Evolutionary conservation across 2,329 filamentous ascomycete genomes (phyloP).

Genomic region (Pochonia chlamydosporia): DNA sequence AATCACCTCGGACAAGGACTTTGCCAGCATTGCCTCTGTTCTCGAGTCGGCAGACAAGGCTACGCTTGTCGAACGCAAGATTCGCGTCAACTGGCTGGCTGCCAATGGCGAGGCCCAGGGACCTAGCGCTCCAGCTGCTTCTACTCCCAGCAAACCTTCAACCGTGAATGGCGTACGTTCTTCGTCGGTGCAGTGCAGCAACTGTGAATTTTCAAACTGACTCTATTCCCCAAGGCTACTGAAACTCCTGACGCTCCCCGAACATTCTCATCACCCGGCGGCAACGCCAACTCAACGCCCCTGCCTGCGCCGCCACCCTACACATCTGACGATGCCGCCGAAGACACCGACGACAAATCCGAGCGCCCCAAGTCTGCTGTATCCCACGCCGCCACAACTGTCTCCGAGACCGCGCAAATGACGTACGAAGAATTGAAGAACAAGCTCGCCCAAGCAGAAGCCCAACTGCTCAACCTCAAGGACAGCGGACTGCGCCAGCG

Average conservation of each 20-base stretch:
- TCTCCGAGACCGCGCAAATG: conserved; percentile 37
- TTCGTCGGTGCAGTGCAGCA: conserved; percentile 2
- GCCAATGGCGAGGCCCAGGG: conserved; percentile 41
- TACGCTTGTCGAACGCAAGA: conserved; percentile 87
- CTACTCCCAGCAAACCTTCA: conserved; percentile 37
- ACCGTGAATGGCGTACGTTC: conserved; percentile 35
- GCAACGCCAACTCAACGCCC: conserved; percentile 25
- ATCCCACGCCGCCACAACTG: conserved; percentile 38
- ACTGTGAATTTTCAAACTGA: background rate
- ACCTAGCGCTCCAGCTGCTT: conserved; percentile 13
- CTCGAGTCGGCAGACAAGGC: conserved; percentile 76
- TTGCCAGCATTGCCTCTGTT: conserved; percentile 71
- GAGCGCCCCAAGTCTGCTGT: conserved; percentile 22
- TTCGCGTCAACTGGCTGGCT: conserved; percentile 79
- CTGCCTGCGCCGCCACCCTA: conserved; percentile 27
- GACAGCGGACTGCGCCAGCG: conserved; percentile 74
- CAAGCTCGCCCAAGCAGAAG: conserved; percentile 70
- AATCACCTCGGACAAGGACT: conserved; percentile 79
- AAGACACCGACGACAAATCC: conserved; percentile 23
- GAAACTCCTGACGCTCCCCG: conserved; percentile 40
- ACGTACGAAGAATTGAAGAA: conserved; percentile 58
- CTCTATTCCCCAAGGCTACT: conserved; percentile 19
- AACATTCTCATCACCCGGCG: conserved; percentile 39
- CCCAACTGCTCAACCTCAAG: conserved; percentile 64
- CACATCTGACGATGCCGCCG: conserved; percentile 25